phyloP scores from a whole-genome alignment of 805 yeast genomes.

The Zygosaccharomyces bisporus region DNA sequence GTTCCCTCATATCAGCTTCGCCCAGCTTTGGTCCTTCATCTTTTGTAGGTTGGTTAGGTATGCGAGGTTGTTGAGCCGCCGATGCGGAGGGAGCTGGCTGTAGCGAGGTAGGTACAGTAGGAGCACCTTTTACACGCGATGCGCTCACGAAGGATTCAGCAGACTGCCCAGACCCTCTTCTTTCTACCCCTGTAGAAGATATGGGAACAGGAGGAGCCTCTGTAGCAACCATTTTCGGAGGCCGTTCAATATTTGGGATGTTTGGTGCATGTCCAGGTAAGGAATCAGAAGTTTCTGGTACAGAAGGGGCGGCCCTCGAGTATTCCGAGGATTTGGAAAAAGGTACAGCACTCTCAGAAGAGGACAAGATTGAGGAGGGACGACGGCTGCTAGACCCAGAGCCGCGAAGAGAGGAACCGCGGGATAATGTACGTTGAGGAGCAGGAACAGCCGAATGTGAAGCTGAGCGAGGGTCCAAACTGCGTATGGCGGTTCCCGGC shows the following conservation, averaged over 20 bases:
- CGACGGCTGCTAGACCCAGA: not conserved
- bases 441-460: not conserved
- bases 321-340: not conserved
- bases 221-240: conserved; percentile 15
- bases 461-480: not conserved
- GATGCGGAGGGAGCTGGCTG: conserved; percentile 25
- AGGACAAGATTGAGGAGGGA: not conserved
- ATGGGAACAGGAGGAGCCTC: conserved; percentile 14
- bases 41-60: conserved; percentile 7
- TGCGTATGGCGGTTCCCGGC: not conserved
- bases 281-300: conserved; percentile 4
- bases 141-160: not conserved
- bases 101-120: conserved; percentile 19
- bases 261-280: conserved; percentile 6
- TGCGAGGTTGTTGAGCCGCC: not conserved
- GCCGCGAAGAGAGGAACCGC: not conserved
- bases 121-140: conserved; percentile 6
- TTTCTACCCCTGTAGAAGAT: conserved; percentile 22
- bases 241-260: conserved; percentile 9
- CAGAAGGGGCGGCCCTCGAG: not conserved
- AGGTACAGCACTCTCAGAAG: not conserved
- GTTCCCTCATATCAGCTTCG: conserved; percentile 15
- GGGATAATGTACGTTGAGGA: not conserved
- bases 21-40: conserved; percentile 8
- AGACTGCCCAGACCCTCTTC: conserved; percentile 13